Percentiles rank a stretch among this genome's conserved stretches.
These are phyloP conservation scores for Boletus smithii DNA, from an alignment of 1,284 basidiomycete species.

Conservation along the genomic window DNA sequence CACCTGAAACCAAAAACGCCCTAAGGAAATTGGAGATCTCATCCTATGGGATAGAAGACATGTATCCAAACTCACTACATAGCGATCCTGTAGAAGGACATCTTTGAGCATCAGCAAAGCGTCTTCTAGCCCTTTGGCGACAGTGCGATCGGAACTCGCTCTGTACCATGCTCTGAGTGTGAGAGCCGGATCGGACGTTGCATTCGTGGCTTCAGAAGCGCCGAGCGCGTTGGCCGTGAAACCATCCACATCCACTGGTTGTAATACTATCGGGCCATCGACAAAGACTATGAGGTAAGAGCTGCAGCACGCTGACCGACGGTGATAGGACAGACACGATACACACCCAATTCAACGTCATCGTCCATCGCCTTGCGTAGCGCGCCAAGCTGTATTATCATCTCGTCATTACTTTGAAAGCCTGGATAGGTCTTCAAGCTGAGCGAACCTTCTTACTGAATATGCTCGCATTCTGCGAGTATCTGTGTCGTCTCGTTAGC, in stretches of 20 bases:
- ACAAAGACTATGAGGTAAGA: constrained; percentile 62
- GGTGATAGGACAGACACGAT: not conserved
- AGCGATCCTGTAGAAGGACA: constrained; percentile 37
- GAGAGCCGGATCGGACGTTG: constrained; percentile 54
- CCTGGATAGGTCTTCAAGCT: not conserved
- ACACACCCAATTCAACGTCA: constrained; percentile 66
- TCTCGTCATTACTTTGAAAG: constrained; percentile 2
- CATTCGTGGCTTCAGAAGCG: constrained; percentile 50
- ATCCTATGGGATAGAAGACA: not conserved
- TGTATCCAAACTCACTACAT: constrained; percentile 47
- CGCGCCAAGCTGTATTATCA: constrained; percentile 59
- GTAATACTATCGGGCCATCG: constrained; percentile 73
- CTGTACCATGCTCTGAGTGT: constrained; percentile 83
- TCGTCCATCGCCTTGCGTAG: constrained; percentile 68
- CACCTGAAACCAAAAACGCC: constrained; percentile 83
- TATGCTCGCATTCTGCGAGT: constrained; percentile 77
- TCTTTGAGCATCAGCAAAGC: constrained; percentile 34
- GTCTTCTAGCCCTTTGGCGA: constrained; percentile 60
- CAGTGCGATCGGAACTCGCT: constrained; percentile 46
- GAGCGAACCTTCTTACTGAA: constrained; percentile 73
- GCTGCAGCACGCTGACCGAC: not conserved
- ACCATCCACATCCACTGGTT: constrained; percentile 67
- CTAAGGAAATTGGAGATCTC: constrained; percentile 36
- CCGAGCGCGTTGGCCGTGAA: constrained; percentile 40
- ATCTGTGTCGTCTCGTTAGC: constrained; percentile 45